Percentiles rank a stretch among this genome's conserved stretches.
phyloP scores from a whole-genome alignment of 176 grass and related monocot genomes.

The Saccharum officinarum region DNA sequence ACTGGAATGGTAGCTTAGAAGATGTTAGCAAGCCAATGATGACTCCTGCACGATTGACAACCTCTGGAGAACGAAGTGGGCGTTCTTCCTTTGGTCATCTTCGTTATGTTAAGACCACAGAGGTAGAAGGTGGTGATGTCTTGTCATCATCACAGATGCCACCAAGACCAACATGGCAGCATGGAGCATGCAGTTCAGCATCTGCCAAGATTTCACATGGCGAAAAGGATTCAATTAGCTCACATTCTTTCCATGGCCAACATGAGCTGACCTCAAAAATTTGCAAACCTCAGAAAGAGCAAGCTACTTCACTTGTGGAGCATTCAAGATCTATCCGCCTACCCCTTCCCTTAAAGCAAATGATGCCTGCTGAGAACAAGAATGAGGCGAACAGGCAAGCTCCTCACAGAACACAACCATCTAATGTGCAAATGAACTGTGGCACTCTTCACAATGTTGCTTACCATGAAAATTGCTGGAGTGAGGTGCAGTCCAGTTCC shows the following conservation, averaged over 20 bases:
- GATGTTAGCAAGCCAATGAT: slow-evolving; percentile 82
- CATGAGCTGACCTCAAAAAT: slow-evolving; percentile 44
- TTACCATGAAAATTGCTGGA: slow-evolving; percentile 73
- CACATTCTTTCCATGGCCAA: slow-evolving; percentile 43
- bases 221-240: slow-evolving; percentile 42
- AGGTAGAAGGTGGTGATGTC: slow-evolving; percentile 29
- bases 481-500: slow-evolving; percentile 80
- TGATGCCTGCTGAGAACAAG: slow-evolving; percentile 72
- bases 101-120: slow-evolving; percentile 40
- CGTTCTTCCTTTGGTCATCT: slow-evolving; percentile 46
- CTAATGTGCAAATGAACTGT: slow-evolving; percentile 38
- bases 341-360: slow-evolving; percentile 81
- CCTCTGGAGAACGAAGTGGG: slow-evolving; percentile 46
- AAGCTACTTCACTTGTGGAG: slow-evolving; percentile 54
- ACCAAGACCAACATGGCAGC: slow-evolving; percentile 42
- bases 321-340: slow-evolving; percentile 73
- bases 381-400: slow-evolving; percentile 21
- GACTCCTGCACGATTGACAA: slow-evolving; percentile 59
- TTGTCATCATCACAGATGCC: slow-evolving; percentile 42
- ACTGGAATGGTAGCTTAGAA: slow-evolving; percentile 89
- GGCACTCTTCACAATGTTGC: slow-evolving; percentile 52
- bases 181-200: slow-evolving; percentile 67
- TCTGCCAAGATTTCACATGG: slow-evolving; percentile 57
- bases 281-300: slow-evolving; percentile 46
- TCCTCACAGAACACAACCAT: slow-evolving; percentile 33